A percentile compares a stretch with the other conserved stretches of the same genome.
These are phyloP conservation scores for Carallia pectinifolia DNA, from an alignment of 345 rosid species.

Conservation along the genomic window DNA sequence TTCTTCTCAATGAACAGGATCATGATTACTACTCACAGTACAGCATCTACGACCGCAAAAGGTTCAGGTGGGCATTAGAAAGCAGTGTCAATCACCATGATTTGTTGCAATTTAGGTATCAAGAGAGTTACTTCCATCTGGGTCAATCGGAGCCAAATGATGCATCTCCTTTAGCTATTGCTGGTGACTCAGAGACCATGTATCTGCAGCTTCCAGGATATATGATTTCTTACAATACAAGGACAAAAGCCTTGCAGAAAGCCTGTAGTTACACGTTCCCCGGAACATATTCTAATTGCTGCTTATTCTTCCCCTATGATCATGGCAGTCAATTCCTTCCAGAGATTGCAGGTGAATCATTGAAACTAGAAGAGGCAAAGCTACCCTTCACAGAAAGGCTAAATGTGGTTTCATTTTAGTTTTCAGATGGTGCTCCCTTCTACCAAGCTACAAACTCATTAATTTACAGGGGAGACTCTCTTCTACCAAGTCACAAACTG, in stretches of 20 bases:
- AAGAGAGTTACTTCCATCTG: not conserved
- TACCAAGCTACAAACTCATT: no score
- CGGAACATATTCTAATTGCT: not conserved
- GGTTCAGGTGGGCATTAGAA: conserved; percentile 19
- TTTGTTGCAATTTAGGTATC: not conserved
- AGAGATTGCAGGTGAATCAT: not conserved
- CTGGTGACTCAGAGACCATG: conserved; percentile 16
- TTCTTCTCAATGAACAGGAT: conserved; percentile 21
- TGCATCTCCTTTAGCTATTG: conserved; percentile 14
- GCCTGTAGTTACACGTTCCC: conserved; percentile 8
- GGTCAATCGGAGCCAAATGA: conserved; percentile 1
- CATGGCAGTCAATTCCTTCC: not conserved
- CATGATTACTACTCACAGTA: not conserved
- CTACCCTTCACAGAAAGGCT: not conserved
- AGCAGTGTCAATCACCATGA: conserved; percentile 5
- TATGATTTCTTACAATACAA: conserved; percentile 18
- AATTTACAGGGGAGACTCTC: no score
- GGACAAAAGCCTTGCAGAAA: not conserved
- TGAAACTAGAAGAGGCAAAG: not conserved
- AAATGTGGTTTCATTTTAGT: not conserved
- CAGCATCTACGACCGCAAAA: conserved; percentile 9
- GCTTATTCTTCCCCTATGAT: conserved; percentile 17
- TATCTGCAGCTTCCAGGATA: conserved; percentile 16
- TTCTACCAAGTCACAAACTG: no score
- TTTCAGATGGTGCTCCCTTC: no score